Evolutionary conservation across 225 moss, liverwort and hornwort species (phyloP), one percentile per base, ranked within the genome.

Genomic region (Straminergon stramineum): DNA sequence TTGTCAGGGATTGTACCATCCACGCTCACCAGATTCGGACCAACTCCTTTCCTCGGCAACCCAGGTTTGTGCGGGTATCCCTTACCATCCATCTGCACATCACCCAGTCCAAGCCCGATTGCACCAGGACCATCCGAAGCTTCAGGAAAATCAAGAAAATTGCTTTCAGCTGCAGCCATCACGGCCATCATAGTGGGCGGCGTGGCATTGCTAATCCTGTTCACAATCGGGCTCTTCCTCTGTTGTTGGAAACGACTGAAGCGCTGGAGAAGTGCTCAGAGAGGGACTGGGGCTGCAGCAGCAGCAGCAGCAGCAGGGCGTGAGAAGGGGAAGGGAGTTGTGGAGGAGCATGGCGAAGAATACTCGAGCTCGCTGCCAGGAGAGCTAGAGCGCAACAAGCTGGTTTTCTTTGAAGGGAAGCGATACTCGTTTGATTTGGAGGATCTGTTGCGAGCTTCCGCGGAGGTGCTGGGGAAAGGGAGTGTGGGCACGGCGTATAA

Each of bases 401-500:
- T 98, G 53, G 89, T 95, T 7, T 97, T 97, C 87, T 91, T 98
- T 79, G 92, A 93, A 51, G 90, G 76, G 13, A 87, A 86, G 56
- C 67, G 87, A 23, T 94, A 93, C 39, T 86, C 85, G 27, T 98
- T 95, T 74, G 95, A 97, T 79, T 83, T 98, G 37, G 98, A 98
- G 83, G 95, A 96, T 62, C 70, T 98, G 90, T 78, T 98, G 39
- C 94, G 98, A 17, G 96, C 98, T 22, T 97, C 98, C 1, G 98
- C 98, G 12, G 98, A 98, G 88, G 96, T 98, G 91, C 75, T 98
- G 77, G 98, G 98, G 6, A 98, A 97, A 70, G 98, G 98, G 9
- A 97, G 96, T 87, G 94, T 96, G 66, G 98, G 98, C 15, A 98
- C 97, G 30, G 96, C 97, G 17, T 98, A 96, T 88, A 97, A 96